Evolutionary conservation across 352 stramenopile genomes (phyloP), one percentile per base, ranked within the genome.

Genomic region (Phytophthora parvispora): DNA sequence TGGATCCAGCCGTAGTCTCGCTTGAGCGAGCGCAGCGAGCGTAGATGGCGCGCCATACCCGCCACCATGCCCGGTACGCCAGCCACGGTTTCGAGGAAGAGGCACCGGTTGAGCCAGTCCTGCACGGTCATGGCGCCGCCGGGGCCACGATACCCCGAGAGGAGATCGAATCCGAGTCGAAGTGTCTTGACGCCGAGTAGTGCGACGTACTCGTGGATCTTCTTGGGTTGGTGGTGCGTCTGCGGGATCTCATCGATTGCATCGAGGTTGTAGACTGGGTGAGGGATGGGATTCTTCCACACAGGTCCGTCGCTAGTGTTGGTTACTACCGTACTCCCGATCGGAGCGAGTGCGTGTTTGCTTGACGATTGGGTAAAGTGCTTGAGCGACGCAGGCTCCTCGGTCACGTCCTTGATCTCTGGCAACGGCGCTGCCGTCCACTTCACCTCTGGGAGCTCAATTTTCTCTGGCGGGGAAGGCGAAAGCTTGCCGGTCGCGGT

Each of bases 1-100:
- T 94, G 78, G 72, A 98, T 97, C 89, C 88, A 97, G 15, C 91
- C 88, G 36, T 96, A 89, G 76, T 97, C 93, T 12, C 86, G 77
- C 25, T 80, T 67, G 77, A 98, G 92, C 13, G 74, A 82, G 1
- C 90, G 85, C 1, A 98, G 64, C 27, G 87, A 96, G 1, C 75
- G 80, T 55, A 98, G 85, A 63, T 98, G 91, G 18, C 82, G 79
- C 6, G 77, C 54, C 72, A 89, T 89, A n/a, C 77, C 83, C 4
- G 67, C 87, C 18, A 94, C 87, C 75, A 97, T 93, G 18, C 86
- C 88, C 1, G 86, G 84, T 0, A 94, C 86, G 7, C 82, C 81
- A 6, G 88, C 87, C 6, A 96, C 67, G 0, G 88, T 91, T 67
- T 96, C 90, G 6, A 97, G 78, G 56, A 96, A 87, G 22, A 97